These are phyloP conservation scores for Metschnikowia drakensbergensis DNA, from an alignment of 805 yeast species.

Conservation along the genomic window DNA sequence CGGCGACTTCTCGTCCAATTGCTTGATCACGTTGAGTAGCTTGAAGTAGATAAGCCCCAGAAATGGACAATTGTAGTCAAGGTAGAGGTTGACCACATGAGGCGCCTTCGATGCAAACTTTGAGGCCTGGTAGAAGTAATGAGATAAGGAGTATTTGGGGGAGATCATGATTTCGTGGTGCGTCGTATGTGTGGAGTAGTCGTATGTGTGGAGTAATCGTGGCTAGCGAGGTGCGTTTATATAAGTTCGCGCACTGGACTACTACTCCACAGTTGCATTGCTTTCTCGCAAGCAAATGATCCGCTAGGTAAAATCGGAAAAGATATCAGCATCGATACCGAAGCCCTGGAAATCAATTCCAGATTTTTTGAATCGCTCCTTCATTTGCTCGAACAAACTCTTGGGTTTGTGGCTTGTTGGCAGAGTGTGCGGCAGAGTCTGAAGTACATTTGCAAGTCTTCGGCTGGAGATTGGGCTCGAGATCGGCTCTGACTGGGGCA, in stretches of 20 bases:
- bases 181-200: not conserved
- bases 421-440: not conserved
- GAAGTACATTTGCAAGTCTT: not conserved
- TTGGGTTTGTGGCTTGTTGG: not conserved
- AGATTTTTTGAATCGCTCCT: conserved; percentile 5
- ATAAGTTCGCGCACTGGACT: not conserved
- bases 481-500: too few relatives aligned
- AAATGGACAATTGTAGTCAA: conserved; percentile 79
- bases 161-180: conserved; percentile 29
- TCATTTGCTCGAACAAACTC: conserved; percentile 5
- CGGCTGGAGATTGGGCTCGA: not conserved
- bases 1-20: conserved; percentile 42
- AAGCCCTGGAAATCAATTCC: conserved; percentile 10
- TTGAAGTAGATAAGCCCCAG: conserved; percentile 61
- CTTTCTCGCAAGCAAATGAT: not conserved
- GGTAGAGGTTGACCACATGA: conserved; percentile 55
- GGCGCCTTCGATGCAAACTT: conserved; percentile 25
- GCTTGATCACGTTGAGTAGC: conserved; percentile 52
- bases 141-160: conserved; percentile 40
- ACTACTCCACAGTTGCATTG: conserved; percentile 2
- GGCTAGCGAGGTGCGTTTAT: too few relatives aligned
- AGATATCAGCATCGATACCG: not conserved
- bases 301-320: not conserved
- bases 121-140: conserved; percentile 24
- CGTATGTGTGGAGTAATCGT: not conserved